A percentile compares a stretch with the other conserved stretches of the same genome.
Conservation (phyloP, 306 rosid genomes). For the Carpinus fangiana region DNA sequence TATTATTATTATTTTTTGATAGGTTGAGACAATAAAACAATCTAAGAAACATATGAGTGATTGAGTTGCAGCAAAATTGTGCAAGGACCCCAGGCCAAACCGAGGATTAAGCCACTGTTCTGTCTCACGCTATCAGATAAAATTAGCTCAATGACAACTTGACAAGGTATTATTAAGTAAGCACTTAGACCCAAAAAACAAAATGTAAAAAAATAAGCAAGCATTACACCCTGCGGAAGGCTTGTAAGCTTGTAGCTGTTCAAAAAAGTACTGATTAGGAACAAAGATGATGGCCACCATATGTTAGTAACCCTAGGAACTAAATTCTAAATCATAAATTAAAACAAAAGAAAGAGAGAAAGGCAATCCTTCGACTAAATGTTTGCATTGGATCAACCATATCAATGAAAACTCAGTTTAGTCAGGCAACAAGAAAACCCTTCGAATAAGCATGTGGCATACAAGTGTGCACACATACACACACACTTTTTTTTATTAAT, state of each 20-base stretch:
- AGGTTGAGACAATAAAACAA: neutral
- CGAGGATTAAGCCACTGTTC: neutral
- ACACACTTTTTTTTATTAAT: too few relatives aligned
- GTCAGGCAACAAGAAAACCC: neutral
- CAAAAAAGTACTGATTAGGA: neutral
- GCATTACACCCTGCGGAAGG: neutral
- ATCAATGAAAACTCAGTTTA: neutral
- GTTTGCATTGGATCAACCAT: neutral
- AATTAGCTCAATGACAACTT: neutral
- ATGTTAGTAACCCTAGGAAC: neutral
- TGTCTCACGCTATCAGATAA: neutral
- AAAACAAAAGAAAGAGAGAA: neutral
- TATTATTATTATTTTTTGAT: too few relatives aligned
- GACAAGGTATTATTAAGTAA: neutral
- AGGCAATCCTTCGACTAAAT: neutral
- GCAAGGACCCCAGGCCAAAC: slow-evolving; percentile 1
- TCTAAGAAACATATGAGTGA: neutral
- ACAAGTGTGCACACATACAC: neutral
- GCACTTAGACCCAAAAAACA: too few relatives aligned
- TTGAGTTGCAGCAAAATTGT: neutral
- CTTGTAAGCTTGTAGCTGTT: neutral
- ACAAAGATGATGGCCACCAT: neutral
- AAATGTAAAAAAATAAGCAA: neutral
- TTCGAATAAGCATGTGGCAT: neutral
- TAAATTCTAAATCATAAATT: neutral